Percentiles rank a stretch among this genome's conserved stretches.
Evolutionary conservation across 148 eudicot genomes (phyloP).

Genomic region (Vaccinium myrtillus): DNA sequence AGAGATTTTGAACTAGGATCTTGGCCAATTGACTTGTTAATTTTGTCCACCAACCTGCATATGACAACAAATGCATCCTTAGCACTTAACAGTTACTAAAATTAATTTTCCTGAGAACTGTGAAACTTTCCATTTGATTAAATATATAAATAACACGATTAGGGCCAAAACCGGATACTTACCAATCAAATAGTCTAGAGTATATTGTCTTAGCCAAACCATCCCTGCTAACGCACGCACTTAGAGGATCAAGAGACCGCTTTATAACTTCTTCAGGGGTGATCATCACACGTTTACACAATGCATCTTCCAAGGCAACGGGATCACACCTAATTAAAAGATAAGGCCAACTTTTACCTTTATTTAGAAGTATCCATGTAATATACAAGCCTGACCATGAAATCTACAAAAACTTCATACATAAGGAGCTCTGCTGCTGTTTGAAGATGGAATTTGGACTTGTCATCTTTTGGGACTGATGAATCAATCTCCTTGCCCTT

Average conservation of each 20-base stretch:
- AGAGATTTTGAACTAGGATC: constrained; percentile 76
- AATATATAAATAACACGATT: background rate
- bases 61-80: constrained; percentile 7
- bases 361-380: background rate
- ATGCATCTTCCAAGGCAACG: constrained; percentile 85
- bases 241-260: constrained; percentile 91
- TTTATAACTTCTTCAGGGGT: constrained; percentile 99
- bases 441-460: constrained; percentile 85
- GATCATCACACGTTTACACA: constrained; percentile 94
- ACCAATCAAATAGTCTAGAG: constrained; percentile 96
- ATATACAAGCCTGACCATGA: constrained; percentile 5
- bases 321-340: constrained; percentile 70
- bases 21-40: constrained; percentile 93
- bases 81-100: constrained; percentile 12
- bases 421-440: constrained; percentile 86
- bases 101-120: background rate
- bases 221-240: constrained; percentile 92
- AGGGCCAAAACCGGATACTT: constrained; percentile 18
- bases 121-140: background rate
- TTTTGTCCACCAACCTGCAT: constrained; percentile 94
- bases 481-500: constrained; percentile 95
- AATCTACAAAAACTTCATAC: constrained; percentile 41
- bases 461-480: constrained; percentile 84
- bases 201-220: constrained; percentile 95
- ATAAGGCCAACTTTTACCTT: constrained; percentile 22